Conservation (phyloP, 768 basidiomycete species). For the Amyloporia xantha region DNA sequence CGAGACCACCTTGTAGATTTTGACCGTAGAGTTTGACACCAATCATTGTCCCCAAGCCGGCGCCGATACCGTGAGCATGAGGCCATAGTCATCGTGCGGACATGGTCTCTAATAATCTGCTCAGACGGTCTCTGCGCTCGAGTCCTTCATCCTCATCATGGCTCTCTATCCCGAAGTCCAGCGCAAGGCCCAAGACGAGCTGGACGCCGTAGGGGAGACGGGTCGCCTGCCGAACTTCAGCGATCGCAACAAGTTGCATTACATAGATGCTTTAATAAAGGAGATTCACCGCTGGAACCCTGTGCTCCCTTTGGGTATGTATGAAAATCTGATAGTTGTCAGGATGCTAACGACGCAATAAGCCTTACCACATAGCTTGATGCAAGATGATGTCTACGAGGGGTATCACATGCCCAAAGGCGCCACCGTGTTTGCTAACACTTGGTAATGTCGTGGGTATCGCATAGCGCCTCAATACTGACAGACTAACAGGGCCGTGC, state of each 20-base stretch:
- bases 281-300: too few relatives aligned
- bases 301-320: too few relatives aligned
- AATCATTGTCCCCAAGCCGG: too few relatives aligned
- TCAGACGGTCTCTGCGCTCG: constrained; percentile 48
- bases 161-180: constrained; percentile 51
- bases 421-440: constrained; percentile 53
- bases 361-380: constrained; percentile 61
- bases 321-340: constrained; percentile 46
- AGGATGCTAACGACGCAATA: constrained; percentile 55
- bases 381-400: too few relatives aligned
- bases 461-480: too few relatives aligned
- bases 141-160: constrained; percentile 64
- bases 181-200: constrained; percentile 56
- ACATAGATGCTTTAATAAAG: constrained; percentile 43
- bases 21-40: too few relatives aligned
- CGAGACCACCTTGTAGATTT: too few relatives aligned
- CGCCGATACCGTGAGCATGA: too few relatives aligned
- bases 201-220: constrained; percentile 53
- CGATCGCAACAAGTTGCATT: constrained; percentile 52
- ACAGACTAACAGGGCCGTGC: too few relatives aligned
- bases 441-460: too few relatives aligned
- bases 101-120: too few relatives aligned
- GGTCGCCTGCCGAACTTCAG: constrained; percentile 53
- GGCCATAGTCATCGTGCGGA: too few relatives aligned
- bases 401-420: constrained; percentile 58